Percentiles rank a stretch among this genome's conserved stretches.
Evolutionary conservation across 805 yeast species (phyloP).

Genomic region (Danielia oregonensis): DNA sequence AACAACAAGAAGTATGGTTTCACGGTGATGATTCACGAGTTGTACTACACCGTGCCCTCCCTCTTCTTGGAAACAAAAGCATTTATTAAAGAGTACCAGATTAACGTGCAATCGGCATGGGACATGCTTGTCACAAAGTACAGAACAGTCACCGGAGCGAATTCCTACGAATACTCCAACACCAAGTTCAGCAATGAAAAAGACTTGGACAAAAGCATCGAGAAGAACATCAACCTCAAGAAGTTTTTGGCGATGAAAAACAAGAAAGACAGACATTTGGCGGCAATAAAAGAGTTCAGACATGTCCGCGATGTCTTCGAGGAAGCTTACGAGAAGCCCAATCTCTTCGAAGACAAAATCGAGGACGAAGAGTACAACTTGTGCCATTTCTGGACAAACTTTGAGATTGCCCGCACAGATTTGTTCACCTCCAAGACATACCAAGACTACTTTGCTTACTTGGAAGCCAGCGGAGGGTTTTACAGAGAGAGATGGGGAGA

Average conservation of each 20-base stretch:
- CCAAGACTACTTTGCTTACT: conserved; percentile 58
- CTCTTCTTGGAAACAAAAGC: conserved; percentile 69
- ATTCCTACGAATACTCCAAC: conserved; percentile 20
- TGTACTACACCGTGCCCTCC: conserved; percentile 77
- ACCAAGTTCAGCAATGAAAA: conserved; percentile 14
- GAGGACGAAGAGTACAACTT: conserved; percentile 67
- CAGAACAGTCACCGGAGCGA: conserved; percentile 20
- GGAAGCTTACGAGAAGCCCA: conserved; percentile 28
- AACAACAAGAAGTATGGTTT: conserved; percentile 77
- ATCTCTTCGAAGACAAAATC: conserved; percentile 50
- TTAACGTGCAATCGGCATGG: conserved; percentile 67
- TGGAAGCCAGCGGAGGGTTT: conserved; percentile 79
- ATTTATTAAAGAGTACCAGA: conserved; percentile 46
- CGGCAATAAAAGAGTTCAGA: conserved; percentile 12
- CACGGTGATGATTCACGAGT: conserved; percentile 73
- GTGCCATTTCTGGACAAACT: conserved; percentile 92
- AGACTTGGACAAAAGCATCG: conserved; percentile 27
- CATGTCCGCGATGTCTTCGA: conserved; percentile 36
- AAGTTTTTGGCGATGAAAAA: conserved; percentile 17
- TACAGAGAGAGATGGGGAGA: conserved; percentile 96
- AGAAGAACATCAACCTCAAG: conserved; percentile 23
- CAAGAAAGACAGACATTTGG: conserved; percentile 22
- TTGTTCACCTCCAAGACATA: conserved; percentile 66
- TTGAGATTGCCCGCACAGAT: conserved; percentile 84
- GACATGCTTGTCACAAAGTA: conserved; percentile 49